Evolutionary conservation across 257 asterid genomes (phyloP), one percentile per base, ranked within the genome.

Genomic region (Nicotiana paniculata): DNA sequence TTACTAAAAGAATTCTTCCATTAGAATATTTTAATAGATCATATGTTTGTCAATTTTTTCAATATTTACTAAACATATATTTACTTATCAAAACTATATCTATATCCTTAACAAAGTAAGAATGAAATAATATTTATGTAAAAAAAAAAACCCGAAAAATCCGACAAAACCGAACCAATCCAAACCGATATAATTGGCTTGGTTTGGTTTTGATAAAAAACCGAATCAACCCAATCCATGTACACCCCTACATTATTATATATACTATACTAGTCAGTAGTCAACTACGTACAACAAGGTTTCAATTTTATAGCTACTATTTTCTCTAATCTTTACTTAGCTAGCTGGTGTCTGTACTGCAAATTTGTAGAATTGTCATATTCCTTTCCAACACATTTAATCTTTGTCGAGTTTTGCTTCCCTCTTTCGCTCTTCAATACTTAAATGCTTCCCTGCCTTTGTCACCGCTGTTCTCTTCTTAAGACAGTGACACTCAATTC

Each of bases 301-400:
- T 72, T 46, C 37, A 46, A 13, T 72, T 46, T 15, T 13, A 72
- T 24, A 43, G 53, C 59, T 72, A 72, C 37, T 72, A 72, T 46
- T 43, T 72, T 72, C 79, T 72, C 18, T 33, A 72, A 72, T 72
- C n/a, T 46, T 46, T 46, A 24, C 59, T 72, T 24, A 26, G 24
- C 4, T 74, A 74, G 79, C 62, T 48, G 79, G 79, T 48, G 62
- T 48, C 43, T 48, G 63, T 74, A 74, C 43, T 26, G 15, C 37
- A 74, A 13, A 74, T 48, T 74, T 74, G 62, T 48, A 46, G 15
- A 74, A 74, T 74, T 74, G 79, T 48, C 62, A 74, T 74, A 74
- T 74, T 43, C 43, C 43, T 74, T 26, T 74, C 43, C 79, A 48
- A 74, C 62, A 24, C 79, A 74, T 48, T 74, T 46, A 74, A 74